A percentile compares a stretch with the other conserved stretches of the same genome.
phyloP scores from a whole-genome alignment of 345 rosid genomes.

The Salix caprea region DNA sequence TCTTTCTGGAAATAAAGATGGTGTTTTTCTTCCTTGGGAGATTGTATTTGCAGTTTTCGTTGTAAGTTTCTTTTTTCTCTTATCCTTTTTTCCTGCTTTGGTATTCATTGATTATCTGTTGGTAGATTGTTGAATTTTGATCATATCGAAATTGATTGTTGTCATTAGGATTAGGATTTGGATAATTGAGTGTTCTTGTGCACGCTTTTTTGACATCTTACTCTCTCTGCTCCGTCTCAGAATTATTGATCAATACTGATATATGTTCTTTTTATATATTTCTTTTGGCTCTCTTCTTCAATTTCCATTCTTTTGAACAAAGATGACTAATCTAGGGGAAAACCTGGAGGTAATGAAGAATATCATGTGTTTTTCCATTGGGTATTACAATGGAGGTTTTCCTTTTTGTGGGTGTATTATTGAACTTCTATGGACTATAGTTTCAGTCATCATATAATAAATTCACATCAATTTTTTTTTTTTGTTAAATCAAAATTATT shows the following conservation, averaged over 20 bases:
- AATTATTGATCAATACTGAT: not conserved
- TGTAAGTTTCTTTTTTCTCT: constrained; percentile 30
- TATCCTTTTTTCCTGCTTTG: not conserved
- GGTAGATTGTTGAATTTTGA: not conserved
- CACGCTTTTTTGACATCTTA: not conserved
- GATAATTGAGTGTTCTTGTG: not conserved
- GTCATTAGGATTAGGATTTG: not conserved
- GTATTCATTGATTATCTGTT: not conserved
- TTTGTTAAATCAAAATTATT: not conserved
- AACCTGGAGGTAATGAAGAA: not conserved
- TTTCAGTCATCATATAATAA: not conserved
- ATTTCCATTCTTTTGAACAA: not conserved
- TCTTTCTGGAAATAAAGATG: constrained; percentile 45
- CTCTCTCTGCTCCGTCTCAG: not conserved
- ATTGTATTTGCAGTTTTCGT: constrained; percentile 43
- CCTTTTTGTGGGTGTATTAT: not conserved
- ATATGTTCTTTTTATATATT: not conserved
- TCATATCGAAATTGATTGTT: too few species aligned
- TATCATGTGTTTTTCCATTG: not conserved
- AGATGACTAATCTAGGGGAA: not conserved
- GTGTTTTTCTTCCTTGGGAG: constrained; percentile 45
- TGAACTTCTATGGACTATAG: not conserved
- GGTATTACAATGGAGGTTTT: not conserved
- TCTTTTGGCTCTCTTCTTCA: not conserved
- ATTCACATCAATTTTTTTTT: not conserved